These are phyloP conservation scores for Carex sylvatica DNA, from an alignment of 202 grass and related monocot genomes.

Conservation along the genomic window DNA sequence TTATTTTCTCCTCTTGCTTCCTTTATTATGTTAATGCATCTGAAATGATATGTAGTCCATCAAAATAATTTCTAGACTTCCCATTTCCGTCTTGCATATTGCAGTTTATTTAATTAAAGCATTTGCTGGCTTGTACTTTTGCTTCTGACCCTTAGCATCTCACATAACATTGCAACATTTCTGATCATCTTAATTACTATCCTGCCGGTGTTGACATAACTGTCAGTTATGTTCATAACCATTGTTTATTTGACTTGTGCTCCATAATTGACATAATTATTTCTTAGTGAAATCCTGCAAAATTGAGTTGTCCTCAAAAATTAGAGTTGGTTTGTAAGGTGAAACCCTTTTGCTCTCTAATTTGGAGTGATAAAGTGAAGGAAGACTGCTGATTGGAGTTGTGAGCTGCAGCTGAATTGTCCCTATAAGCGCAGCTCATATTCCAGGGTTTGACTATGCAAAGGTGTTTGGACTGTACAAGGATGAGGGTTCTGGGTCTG, in stretches of 20 bases:
- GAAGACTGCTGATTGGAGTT: background rate
- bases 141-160: background rate
- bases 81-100: background rate
- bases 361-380: background rate
- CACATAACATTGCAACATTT: background rate
- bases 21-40: background rate
- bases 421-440: too few species aligned
- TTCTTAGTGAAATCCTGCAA: background rate
- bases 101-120: background rate
- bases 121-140: background rate
- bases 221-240: background rate
- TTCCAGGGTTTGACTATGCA: too few species aligned
- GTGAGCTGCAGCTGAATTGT: background rate
- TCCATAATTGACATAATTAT: background rate
- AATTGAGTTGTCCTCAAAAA: background rate
- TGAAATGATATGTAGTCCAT: background rate
- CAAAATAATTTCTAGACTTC: background rate
- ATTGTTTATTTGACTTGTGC: background rate
- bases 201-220: background rate
- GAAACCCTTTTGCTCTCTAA: background rate
- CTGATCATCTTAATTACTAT: background rate
- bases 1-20: background rate
- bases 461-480: too few species aligned
- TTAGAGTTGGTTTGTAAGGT: background rate
- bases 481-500: too few species aligned